Conservation (phyloP, 371 early-diverging fungal species). For the Mucor plumbeus region DNA sequence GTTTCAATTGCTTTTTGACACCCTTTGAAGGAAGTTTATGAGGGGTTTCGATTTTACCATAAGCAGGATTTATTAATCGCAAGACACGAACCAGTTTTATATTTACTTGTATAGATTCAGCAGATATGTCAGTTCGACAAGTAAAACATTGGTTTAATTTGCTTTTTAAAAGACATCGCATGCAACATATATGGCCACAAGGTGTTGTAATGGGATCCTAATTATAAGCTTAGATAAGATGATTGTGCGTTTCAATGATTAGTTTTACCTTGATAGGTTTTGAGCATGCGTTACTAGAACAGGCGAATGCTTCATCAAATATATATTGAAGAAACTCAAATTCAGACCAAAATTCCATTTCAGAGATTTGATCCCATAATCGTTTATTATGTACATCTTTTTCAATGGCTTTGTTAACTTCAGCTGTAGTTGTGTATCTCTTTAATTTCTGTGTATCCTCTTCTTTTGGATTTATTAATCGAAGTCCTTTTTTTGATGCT, state of each 20-base stretch:
- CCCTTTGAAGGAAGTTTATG: background rate
- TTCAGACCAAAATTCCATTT: constrained; percentile 38
- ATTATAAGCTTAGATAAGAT: constrained; percentile 22
- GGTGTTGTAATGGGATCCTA: constrained; percentile 59
- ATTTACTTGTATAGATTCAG: constrained; percentile 27
- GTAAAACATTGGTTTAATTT: constrained; percentile 41
- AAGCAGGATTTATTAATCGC: constrained; percentile 31
- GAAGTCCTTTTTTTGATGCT: constrained; percentile 44
- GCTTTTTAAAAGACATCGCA: constrained; percentile 40
- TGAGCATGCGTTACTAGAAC: constrained; percentile 34
- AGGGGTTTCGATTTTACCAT: background rate
- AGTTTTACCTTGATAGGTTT: constrained; percentile 35
- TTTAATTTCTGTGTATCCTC: constrained; percentile 15
- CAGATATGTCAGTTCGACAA: constrained; percentile 38
- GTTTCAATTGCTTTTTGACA: background rate
- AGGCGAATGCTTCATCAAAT: constrained; percentile 32
- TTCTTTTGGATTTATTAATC: constrained; percentile 6
- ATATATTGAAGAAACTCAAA: constrained; percentile 47
- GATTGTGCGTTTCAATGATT: background rate
- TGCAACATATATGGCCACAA: constrained; percentile 65
- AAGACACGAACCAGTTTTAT: constrained; percentile 38
- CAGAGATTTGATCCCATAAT: constrained; percentile 45
- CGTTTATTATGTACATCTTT: constrained; percentile 42
- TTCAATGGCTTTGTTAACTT: constrained; percentile 36
- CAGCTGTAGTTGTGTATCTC: constrained; percentile 26